Evolutionary conservation across 1,284 basidiomycete genomes (phyloP).

Genomic region (Kwoniella shivajii): DNA sequence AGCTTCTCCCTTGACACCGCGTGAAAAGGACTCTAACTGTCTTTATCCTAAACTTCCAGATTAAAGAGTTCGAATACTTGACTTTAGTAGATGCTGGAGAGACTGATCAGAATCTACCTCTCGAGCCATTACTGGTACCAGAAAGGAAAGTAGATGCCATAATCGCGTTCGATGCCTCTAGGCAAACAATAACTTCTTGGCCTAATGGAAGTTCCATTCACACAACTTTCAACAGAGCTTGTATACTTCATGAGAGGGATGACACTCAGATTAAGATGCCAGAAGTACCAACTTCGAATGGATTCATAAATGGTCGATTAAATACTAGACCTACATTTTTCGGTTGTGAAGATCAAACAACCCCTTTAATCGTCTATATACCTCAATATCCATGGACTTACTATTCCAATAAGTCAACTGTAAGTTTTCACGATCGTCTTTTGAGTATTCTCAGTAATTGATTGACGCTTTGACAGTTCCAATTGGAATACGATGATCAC

Average conservation of each 20-base stretch:
- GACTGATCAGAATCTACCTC: constrained; percentile 57
- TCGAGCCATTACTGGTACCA: constrained; percentile 59
- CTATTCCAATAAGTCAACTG: constrained; percentile 51
- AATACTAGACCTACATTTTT: constrained; percentile 58
- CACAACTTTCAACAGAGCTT: constrained; percentile 41
- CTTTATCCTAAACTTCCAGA: constrained; percentile 20
- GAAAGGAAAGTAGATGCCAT: constrained; percentile 58
- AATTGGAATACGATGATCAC: constrained; percentile 52
- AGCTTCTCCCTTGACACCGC: neutral
- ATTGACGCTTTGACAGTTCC: constrained; percentile 15
- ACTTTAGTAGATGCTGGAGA: constrained; percentile 58
- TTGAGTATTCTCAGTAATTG: too few relatives aligned
- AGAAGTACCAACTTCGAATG: constrained; percentile 53
- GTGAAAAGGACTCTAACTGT: neutral
- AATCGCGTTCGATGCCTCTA: constrained; percentile 59
- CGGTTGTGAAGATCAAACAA: constrained; percentile 50
- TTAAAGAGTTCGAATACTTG: constrained; percentile 43
- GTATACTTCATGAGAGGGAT: constrained; percentile 29
- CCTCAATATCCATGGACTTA: constrained; percentile 57
- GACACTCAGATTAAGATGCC: constrained; percentile 52
- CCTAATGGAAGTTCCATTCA: constrained; percentile 58
- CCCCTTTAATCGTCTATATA: constrained; percentile 55
- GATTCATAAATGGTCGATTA: constrained; percentile 58
- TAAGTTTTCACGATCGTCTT: constrained; percentile 18
- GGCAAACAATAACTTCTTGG: constrained; percentile 57